Evolutionary conservation across 2,329 filamentous ascomycete species (phyloP), one percentile per base, ranked within the genome.

Genomic region (Paecilomyces fulvus): DNA sequence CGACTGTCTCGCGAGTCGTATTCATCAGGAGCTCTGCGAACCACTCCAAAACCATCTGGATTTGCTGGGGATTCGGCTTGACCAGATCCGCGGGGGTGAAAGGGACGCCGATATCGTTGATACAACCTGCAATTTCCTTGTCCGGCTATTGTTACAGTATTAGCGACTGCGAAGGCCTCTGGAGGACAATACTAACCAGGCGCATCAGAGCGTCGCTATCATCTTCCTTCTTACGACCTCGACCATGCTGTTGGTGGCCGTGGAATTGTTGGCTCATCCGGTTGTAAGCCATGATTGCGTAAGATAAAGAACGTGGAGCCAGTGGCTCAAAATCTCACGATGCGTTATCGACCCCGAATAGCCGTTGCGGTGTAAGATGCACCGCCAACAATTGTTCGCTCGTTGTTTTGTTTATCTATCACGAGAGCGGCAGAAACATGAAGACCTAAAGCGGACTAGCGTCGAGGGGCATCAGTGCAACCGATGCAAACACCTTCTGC

Each of bases 41-140:
- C 88, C 91, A 95, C 80, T 99, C 94, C 70, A 97, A 95, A 54
- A 99, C 91, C 79, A 94, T 91, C 74, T 99, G 94, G 55, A 97
- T 92, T 67, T 96, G 91, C 59, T 92, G 84, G 2, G 94, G 88
- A 65, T 96, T 96, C 4, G 94, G 94, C 70, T 96, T 97, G 65
- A 92, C 86, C 46, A 99, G 82, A 74, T 99, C 92, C 59, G 88
- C 83, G 17, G 92, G 80, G 33, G 84, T 88, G 73, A 97, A 96
- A 28, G 84, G 86, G 66, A 97, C 92, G 58, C 92, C 92, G 67
- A 97, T 96, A 72, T 97, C 94, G 67, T 88, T 94, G 77, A 99
- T 96, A 74, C 94, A 99, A 70, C 89, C 91, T 64, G 92, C 92
- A 59, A 99, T 96, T 73, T 99, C 94, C 60, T 79, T 75, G 61